Evolutionary conservation across 352 stramenopile genomes (phyloP), one percentile per base, ranked within the genome.

Genomic region (Peronospora destructor): DNA sequence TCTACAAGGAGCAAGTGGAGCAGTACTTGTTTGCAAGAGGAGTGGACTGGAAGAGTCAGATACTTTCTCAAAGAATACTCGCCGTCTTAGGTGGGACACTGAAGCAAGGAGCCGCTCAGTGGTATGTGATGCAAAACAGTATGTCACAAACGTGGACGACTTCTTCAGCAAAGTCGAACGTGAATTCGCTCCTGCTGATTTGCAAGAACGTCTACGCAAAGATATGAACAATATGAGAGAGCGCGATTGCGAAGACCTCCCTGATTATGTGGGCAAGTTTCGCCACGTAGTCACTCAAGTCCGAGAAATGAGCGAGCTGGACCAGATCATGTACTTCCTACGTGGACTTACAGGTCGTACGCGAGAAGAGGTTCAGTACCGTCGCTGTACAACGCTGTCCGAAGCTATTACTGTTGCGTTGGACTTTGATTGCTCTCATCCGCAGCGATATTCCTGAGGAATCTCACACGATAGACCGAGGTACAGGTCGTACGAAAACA

Each of bases 331-430:
- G 7, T 17, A 41, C 0, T 57, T 57, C 6, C 32, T 45, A 5
- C 28, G 42, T 39, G 42, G 42, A 39, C 29, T 49, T 45, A 17
- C 10, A 11, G 4, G 21, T 32, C 39, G 21, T 13, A 66, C 36
- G n/a, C 46, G 51, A 9, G 43, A 64, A 26, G 56, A 66, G 56
- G 41, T 64, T 44, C 37, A 64, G 41, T 71, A 66, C 33, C 51
- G 48, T 30, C 47, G 45, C 25, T 64, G 52, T 50, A 48, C 13
- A 13, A 64, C 47, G 0, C 32, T 66, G 25, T 48, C 47, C 4
- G 17, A 56, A 28, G 44, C 52, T 21, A 56, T 64, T 16, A 45
- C 42, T 8, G 35, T 54, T 39, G 53, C 40, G 25, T 38, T 70
- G 16, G 56, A 62, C 3, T 21, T 45, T 45, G 21, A 32, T 11